phyloP scores from a whole-genome alignment of 352 stramenopile species.

The Pythium utonaiense region DNA sequence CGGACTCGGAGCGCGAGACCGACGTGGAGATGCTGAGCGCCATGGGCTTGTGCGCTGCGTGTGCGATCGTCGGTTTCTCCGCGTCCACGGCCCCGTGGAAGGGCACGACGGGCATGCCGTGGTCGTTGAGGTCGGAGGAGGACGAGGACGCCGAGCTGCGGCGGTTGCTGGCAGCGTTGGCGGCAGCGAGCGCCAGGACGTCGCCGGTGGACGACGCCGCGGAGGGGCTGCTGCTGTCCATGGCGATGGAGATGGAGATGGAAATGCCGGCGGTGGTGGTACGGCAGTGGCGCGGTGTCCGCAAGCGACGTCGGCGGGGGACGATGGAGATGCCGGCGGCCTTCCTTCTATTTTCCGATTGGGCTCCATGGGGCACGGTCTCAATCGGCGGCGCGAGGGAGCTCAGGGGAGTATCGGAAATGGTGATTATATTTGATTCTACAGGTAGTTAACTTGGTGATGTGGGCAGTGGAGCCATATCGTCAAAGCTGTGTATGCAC shows the following conservation, averaged over 20 bases:
- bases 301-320: not conserved
- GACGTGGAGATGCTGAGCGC: constrained; percentile 5
- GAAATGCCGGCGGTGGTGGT: no score
- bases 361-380: not conserved
- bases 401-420: not conserved
- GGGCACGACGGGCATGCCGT: constrained; percentile 24
- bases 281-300: not conserved
- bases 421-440: no score
- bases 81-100: constrained; percentile 7
- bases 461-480: no score
- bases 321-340: not conserved
- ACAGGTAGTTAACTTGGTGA: no score
- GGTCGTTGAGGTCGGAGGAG: constrained; percentile 24
- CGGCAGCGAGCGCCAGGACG: constrained; percentile 9
- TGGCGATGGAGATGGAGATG: no score
- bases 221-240: constrained; percentile 6
- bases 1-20: constrained; percentile 6
- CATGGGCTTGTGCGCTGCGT: constrained; percentile 4
- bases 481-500: no score
- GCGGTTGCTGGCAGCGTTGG: constrained; percentile 12
- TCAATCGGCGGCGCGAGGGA: not conserved
- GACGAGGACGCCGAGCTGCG: constrained; percentile 26
- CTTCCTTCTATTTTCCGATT: constrained; percentile 3
- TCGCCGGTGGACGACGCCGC: not conserved
- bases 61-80: constrained; percentile 5